Evolutionary conservation across 345 rosid species (phyloP), one percentile per base, ranked within the genome.

Genomic region (Kandelia obovata): DNA sequence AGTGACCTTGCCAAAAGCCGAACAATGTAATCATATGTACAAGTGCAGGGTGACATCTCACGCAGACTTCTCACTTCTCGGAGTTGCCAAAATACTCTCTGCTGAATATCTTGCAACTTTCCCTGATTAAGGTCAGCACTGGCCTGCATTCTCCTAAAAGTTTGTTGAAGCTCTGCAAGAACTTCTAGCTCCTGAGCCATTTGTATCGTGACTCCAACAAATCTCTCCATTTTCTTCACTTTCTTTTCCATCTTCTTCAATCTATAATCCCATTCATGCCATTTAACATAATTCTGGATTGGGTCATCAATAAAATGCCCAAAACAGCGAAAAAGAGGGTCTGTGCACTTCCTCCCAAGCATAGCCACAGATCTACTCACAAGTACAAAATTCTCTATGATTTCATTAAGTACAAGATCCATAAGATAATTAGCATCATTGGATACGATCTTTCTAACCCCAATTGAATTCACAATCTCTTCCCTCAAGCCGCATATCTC

Each of bases 201-300:
- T 67, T 86, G 88, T 75, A 78, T 73, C 27, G 79, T 83, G 28
- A 69, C 70, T 4, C 77, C 83, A 60, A 77, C 73, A 74, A 83
- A 85, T 64, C 82, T 76, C 81, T 83, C 87, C 89, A 86, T 83
- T 65, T 89, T 85, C 79, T 84, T 89, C 61, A 86, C 84, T 77
- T 79, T 85, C 80, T 75, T 83, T 62, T 86, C 91, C 94, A 89
- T 89, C 84, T 86, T 86, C 77, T 82, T 83, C 73, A 70, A 66
- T 62, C 76, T 75, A 71, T 82, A 89, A 31, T 77, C 78, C 88
- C 87, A 86, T 15, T 88, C 84, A 53, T 53, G 43, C 94, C 94
- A 89, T 23, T 86, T 83, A 53, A 77, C 39, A 58, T 62, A 55
- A n/a, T 76, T 73, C 74, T 68, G 62, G 47, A 81, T 7, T 3